Conservation (phyloP, 129 eudicot species). For the Saposhnikovia divaricata region DNA sequence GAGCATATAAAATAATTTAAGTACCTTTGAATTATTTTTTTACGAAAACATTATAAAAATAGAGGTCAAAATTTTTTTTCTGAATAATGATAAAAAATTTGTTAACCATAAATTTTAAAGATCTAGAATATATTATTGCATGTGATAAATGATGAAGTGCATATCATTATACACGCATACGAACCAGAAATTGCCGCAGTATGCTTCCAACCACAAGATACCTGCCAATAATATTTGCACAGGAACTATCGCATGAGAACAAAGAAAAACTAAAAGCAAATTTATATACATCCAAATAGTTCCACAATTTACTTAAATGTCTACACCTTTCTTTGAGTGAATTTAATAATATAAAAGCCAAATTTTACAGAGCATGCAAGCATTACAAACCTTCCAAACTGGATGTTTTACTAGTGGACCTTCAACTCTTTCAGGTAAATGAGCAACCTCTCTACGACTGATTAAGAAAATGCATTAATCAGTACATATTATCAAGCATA, state of each 20-base stretch:
- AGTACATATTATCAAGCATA: background rate
- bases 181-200: conserved; percentile 95
- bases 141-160: background rate
- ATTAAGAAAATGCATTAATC: conserved; percentile 12
- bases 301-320: background rate
- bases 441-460: conserved; percentile 58
- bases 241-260: conserved; percentile 10
- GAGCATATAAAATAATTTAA: background rate
- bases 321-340: background rate
- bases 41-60: background rate
- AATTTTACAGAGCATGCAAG: background rate
- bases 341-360: background rate
- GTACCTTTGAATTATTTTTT: background rate
- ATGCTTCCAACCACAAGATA: conserved; percentile 99
- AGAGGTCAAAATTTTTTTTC: background rate
- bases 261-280: background rate
- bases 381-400: conserved; percentile 59
- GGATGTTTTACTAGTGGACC: conserved; percentile 64
- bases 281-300: background rate
- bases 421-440: conserved; percentile 78
- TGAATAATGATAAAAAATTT: background rate
- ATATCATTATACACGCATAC: background rate
- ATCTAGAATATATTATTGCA: background rate
- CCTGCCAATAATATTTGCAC: conserved; percentile 36
- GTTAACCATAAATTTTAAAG: background rate